Conservation (phyloP, 495 filamentous ascomycete genomes). For the Penicillium lividum region DNA sequence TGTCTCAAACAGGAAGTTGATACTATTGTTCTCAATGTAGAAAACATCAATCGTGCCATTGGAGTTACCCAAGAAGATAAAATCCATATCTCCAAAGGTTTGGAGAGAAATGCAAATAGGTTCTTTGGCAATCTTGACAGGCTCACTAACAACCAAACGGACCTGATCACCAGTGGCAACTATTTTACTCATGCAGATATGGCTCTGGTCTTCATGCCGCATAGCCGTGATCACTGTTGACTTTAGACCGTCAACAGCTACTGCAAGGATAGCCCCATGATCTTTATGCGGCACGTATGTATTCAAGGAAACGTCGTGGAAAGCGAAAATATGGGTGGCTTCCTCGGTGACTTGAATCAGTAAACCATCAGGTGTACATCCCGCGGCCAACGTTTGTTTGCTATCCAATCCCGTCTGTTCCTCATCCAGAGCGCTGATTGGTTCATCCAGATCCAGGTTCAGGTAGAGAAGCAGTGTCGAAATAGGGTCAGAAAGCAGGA, state of each 20-base stretch:
- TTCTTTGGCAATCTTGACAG: conserved; percentile 29
- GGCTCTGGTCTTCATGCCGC: conserved; percentile 23
- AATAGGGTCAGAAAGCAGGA: conserved; percentile 43
- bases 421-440: conserved; percentile 44
- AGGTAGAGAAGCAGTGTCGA: conserved; percentile 41
- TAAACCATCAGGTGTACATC: conserved; percentile 34
- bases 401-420: conserved; percentile 48
- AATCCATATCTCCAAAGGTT: conserved; percentile 22
- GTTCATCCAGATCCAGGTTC: conserved; percentile 32
- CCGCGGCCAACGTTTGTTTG: conserved; percentile 58
- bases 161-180: conserved; percentile 9
- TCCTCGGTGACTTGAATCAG: conserved; percentile 60
- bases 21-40: conserved; percentile 18
- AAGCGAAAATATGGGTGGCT: conserved; percentile 42
- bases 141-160: conserved; percentile 19
- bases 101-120: conserved; percentile 42
- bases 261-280: conserved; percentile 26
- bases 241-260: conserved; percentile 30
- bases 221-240: conserved; percentile 32
- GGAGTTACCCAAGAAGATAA: conserved; percentile 41
- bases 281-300: conserved; percentile 20
- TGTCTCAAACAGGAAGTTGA: conserved; percentile 25
- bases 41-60: conserved; percentile 39
- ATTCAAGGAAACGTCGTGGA: conserved; percentile 19
- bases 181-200: conserved; percentile 28